Percentiles rank a stretch among this genome's conserved stretches.
Evolutionary conservation across 805 yeast genomes (phyloP).

Genomic region (Blastobotrys peoriensis): DNA sequence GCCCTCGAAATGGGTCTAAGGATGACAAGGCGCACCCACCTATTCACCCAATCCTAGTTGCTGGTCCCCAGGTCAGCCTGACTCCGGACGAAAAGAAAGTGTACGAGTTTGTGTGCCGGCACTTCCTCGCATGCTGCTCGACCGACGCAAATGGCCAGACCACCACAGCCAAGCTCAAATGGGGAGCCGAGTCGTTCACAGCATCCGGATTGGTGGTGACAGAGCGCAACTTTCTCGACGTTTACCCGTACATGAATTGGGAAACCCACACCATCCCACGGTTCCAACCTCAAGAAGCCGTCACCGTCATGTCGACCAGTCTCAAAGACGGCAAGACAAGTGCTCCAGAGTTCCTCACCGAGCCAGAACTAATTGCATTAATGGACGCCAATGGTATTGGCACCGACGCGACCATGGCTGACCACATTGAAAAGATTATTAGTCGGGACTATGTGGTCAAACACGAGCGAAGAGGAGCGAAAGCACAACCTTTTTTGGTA

Average conservation of each 20-base stretch:
- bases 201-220: slow-evolving; percentile 70
- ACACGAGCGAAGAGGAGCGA: slow-evolving; percentile 3
- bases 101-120: slow-evolving; percentile 78
- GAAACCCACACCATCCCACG: slow-evolving; percentile 55
- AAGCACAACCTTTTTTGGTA: slow-evolving; percentile 34
- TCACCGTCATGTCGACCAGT: slow-evolving; percentile 51
- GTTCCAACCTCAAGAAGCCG: slow-evolving; percentile 49
- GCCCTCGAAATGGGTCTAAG: slow-evolving; percentile 74
- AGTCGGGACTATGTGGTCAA: slow-evolving; percentile 50
- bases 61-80: slow-evolving; percentile 16
- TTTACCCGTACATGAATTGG: slow-evolving; percentile 80
- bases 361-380: slow-evolving; percentile 80
- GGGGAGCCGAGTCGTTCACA: slow-evolving; percentile 73
- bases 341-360: slow-evolving; percentile 82
- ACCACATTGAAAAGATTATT: slow-evolving; percentile 80
- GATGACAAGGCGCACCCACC: slow-evolving; percentile 99
- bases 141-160: slow-evolving; percentile 77
- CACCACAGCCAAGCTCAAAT: slow-evolving; percentile 55
- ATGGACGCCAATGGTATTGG: slow-evolving; percentile 99
- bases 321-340: slow-evolving; percentile 70
- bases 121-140: slow-evolving; percentile 89
- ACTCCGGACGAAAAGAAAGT: slow-evolving; percentile 55
- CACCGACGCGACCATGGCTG: slow-evolving; percentile 98
- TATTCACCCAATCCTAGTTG: slow-evolving; percentile 69
- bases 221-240: slow-evolving; percentile 71